These are phyloP conservation scores for Coemansia biformis DNA, from an alignment of 192 early-diverging fungal species.

Conservation along the genomic window DNA sequence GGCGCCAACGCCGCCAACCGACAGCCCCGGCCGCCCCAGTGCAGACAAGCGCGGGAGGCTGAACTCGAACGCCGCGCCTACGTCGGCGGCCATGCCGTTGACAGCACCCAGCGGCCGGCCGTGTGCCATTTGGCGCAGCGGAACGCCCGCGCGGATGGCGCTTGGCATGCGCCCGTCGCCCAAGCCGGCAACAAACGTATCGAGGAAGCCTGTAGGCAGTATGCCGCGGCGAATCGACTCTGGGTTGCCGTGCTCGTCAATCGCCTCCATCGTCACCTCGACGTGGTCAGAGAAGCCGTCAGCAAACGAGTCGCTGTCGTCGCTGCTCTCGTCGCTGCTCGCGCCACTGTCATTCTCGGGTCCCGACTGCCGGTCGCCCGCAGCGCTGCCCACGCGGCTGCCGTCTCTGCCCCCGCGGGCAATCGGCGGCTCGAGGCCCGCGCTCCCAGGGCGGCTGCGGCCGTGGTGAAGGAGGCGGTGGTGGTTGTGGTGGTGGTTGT, in stretches of 20 bases:
- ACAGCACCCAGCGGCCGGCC: slow-evolving; percentile 18
- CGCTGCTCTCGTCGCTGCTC: slow-evolving; percentile 20
- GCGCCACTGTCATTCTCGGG: slow-evolving; percentile 7
- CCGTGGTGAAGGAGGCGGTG: background rate
- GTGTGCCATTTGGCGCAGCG: slow-evolving; percentile 4
- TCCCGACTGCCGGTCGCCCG: slow-evolving; percentile 4
- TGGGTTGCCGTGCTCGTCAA: slow-evolving; percentile 16
- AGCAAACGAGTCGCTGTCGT: slow-evolving; percentile 31
- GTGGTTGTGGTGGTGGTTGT: background rate
- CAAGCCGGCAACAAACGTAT: slow-evolving; percentile 16
- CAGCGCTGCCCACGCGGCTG: slow-evolving; percentile 7
- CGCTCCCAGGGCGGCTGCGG: slow-evolving; percentile 17
- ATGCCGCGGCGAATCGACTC: slow-evolving; percentile 3
- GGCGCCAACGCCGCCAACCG: slow-evolving; percentile 14
- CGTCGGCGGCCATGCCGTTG: slow-evolving; percentile 13
- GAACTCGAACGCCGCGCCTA: slow-evolving; percentile 7
- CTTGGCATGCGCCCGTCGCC: slow-evolving; percentile 6
- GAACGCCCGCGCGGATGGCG: slow-evolving; percentile 3
- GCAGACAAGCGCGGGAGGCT: slow-evolving; percentile 21
- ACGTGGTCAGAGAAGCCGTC: slow-evolving; percentile 23
- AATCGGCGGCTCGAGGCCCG: background rate
- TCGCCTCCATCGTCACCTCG: slow-evolving; percentile 44
- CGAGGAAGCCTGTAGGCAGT: slow-evolving; percentile 20
- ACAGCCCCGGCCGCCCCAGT: slow-evolving; percentile 17
- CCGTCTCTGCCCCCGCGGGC: background rate